These are phyloP conservation scores for Fraxinus albicans DNA, from an alignment of 305 asterid genomes.

Conservation along the genomic window DNA sequence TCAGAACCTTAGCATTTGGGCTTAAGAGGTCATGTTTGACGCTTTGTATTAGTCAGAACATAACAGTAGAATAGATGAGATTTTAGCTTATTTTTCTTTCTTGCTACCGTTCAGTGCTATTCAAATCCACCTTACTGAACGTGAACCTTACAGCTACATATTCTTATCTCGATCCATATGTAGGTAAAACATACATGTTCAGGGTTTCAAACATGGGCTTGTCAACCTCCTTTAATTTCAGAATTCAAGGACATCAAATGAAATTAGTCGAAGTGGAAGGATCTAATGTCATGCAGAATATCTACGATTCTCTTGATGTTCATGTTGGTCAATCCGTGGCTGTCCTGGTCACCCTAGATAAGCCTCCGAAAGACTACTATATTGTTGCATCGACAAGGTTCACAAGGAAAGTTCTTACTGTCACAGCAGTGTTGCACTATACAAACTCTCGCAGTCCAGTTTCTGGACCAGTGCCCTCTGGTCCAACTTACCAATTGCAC, in stretches of 20 bases:
- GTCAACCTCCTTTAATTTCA: slow-evolving; percentile 68
- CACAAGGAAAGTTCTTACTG: slow-evolving; percentile 37
- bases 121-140: background rate
- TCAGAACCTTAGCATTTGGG: background rate
- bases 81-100: background rate
- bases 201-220: slow-evolving; percentile 79
- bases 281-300: slow-evolving; percentile 75
- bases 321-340: slow-evolving; percentile 85
- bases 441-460: slow-evolving; percentile 52
- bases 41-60: background rate
- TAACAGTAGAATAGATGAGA: background rate
- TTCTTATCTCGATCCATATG: slow-evolving; percentile 11
- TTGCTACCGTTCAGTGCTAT: background rate
- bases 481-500: slow-evolving; percentile 42
- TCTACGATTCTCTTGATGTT: slow-evolving; percentile 67
- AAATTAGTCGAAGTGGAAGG: slow-evolving; percentile 97
- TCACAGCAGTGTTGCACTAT: slow-evolving; percentile 63
- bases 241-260: slow-evolving; percentile 84
- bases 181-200: slow-evolving; percentile 89
- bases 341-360: slow-evolving; percentile 68
- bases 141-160: background rate
- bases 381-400: slow-evolving; percentile 83
- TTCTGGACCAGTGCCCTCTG: slow-evolving; percentile 71
- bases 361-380: slow-evolving; percentile 71
- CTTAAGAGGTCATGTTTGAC: background rate